Percentiles rank a stretch among this genome's conserved stretches.
These are phyloP conservation scores for Fragosphaeria purpurea DNA, from an alignment of 2,329 filamentous ascomycete species.

Conservation along the genomic window DNA sequence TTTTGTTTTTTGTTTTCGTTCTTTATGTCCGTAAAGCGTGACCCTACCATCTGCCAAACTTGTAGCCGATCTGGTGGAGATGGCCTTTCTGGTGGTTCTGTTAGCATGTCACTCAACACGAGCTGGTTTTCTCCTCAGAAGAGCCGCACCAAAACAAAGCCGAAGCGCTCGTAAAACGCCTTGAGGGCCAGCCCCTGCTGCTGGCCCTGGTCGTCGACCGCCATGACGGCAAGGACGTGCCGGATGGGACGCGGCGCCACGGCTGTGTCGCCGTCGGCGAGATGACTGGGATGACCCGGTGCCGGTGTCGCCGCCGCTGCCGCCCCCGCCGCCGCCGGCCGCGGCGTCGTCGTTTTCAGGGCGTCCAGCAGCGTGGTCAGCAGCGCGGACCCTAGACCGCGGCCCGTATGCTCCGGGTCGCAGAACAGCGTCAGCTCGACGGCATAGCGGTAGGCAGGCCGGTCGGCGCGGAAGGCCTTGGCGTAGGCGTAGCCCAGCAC, in stretches of 20 bases:
- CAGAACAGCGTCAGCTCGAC: constrained; percentile 5
- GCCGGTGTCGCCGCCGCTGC: not conserved
- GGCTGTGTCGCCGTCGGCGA: not conserved
- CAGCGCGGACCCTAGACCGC: constrained; percentile 3
- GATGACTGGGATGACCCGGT: too few relatives aligned
- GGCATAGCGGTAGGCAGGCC: not conserved
- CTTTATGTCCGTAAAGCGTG: too few relatives aligned
- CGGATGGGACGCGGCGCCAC: not conserved
- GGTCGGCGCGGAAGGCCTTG: not conserved
- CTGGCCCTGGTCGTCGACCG: not conserved
- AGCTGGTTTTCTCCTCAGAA: too few relatives aligned
- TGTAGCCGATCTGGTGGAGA: too few relatives aligned
- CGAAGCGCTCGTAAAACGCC: not conserved
- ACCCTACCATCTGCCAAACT: too few relatives aligned
- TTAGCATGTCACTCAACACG: too few relatives aligned
- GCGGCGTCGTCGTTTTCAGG: not conserved
- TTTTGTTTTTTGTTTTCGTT: too few relatives aligned
- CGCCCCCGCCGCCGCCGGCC: not conserved
- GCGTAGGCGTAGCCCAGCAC: constrained; percentile 1
- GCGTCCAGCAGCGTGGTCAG: not conserved
- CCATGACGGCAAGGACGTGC: constrained; percentile 1
- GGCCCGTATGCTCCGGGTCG: not conserved
- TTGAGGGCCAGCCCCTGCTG: not conserved
- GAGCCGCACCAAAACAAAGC: not conserved
- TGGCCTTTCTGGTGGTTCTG: too few relatives aligned